Evolutionary conservation across 2,329 filamentous ascomycete genomes (phyloP), one percentile per base, ranked within the genome.

Genomic region (Myotisia sp.): DNA sequence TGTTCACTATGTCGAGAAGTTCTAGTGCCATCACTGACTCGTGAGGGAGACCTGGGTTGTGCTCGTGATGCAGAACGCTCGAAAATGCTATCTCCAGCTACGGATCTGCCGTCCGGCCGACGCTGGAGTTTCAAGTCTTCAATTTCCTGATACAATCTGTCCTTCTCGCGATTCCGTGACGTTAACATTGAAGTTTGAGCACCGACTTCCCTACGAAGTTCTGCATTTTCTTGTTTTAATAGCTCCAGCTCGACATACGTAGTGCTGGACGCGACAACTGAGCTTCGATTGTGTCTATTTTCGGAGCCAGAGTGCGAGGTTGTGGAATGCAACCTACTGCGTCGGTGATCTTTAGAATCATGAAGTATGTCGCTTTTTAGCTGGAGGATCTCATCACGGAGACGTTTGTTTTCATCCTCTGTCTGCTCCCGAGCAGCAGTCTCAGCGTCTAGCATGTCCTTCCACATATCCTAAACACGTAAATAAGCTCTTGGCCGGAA

Each of bases 101-200:
- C 56, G 3, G 71, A 76, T 37, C 67, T 60, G 50, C 45, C 56
- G 41, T 73, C 79, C 19, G 73, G 74, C 42, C 83, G 76, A 36
- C 85, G 76, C 44, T 85, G 78, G 47, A 95, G 74, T 59, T 95
- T 98, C 42, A 98, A 67, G 41, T 94, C 86, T 58, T 98, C 90
- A 42, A 95, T 95, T 54, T 98, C 87, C 52, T 93, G 84, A 55
- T 95, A 92, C 6, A 98, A 67, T 4, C 85, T 75, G 53, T 95
- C 86, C 52, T 93, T 92, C 53, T 98, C 90, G 17, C 85, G 79
- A 50, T 94, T 94, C 16, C 90, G 73, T 22, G 90, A 95, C 1
- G 87, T 94, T 21, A 98, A 70, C 84, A 98, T 95, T 0, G 86
- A 94, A 1, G 86, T 92, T 54, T 98, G 90, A 2, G 90, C 90